These are phyloP conservation scores for Tricholoma sp. DNA, from an alignment of 768 basidiomycete genomes.

Conservation along the genomic window DNA sequence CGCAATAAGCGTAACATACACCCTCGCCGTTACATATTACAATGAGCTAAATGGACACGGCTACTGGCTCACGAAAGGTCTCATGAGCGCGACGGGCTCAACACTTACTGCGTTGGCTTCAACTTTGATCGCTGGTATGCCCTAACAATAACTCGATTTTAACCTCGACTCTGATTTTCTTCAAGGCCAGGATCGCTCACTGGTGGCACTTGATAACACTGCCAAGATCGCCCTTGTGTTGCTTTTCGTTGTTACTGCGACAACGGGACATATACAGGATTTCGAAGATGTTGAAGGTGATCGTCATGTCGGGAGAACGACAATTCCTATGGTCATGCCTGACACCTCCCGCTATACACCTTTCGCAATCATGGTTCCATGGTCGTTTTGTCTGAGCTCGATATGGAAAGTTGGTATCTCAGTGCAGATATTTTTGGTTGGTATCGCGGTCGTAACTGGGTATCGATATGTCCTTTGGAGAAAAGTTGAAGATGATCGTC, in stretches of 20 bases:
- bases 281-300: conserved; percentile 39
- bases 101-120: conserved; percentile 32
- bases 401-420: not conserved
- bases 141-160: not conserved
- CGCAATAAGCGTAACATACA: conserved; percentile 28
- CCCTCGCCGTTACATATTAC: conserved; percentile 28
- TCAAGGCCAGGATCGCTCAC: not conserved
- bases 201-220: conserved; percentile 1
- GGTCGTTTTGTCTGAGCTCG: not conserved
- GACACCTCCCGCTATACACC: not conserved
- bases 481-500: not conserved
- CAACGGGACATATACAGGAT: conserved; percentile 40
- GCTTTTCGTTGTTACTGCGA: conserved; percentile 28
- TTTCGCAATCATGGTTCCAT: not conserved
- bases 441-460: not conserved
- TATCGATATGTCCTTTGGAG: not conserved
- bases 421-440: not conserved
- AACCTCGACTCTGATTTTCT: not conserved
- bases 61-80: conserved; percentile 34
- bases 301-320: conserved; percentile 1
- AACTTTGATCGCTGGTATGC: conserved; percentile 31
- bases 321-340: not conserved
- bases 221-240: conserved; percentile 8
- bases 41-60: conserved; percentile 32
- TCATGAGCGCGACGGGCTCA: conserved; percentile 33